phyloP scores from a whole-genome alignment of 75 land plant species.

The Azolla pinnata region DNA sequence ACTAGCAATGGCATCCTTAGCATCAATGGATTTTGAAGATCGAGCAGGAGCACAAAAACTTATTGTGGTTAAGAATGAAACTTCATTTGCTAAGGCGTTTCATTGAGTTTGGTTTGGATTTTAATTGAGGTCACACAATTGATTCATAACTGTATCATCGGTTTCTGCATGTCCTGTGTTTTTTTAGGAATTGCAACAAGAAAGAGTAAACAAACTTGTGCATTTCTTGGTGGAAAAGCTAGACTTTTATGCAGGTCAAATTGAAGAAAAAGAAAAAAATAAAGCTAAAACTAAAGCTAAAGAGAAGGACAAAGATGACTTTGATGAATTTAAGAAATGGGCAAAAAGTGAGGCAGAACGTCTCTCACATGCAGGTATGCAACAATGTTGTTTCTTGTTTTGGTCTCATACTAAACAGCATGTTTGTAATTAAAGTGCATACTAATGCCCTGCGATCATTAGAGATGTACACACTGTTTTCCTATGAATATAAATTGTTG shows the following conservation, averaged over 20 bases:
- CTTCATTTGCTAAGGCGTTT: not conserved
- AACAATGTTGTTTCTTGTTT: no score
- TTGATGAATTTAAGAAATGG: constrained; percentile 48
- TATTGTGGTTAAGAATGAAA: constrained; percentile 40
- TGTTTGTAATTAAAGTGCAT: no score
- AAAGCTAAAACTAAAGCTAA: no score
- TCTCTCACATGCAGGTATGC: constrained; percentile 68
- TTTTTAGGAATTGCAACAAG: constrained; percentile 54
- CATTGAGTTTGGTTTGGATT: not conserved
- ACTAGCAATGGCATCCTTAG: constrained; percentile 71
- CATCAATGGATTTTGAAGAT: constrained; percentile 35
- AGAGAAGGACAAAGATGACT: no score
- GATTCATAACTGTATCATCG: no score
- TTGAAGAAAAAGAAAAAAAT: no score
- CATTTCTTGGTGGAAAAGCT: constrained; percentile 40
- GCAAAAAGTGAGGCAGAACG: constrained; percentile 61
- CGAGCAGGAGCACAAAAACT: constrained; percentile 43
- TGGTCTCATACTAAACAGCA: not conserved
- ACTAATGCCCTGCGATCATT: no score
- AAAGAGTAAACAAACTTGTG: constrained; percentile 64
- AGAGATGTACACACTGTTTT: no score
- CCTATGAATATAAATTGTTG: no score
- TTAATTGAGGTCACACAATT: no score
- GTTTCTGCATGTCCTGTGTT: no score
- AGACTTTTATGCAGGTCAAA: constrained; percentile 33